Percentiles rank a stretch among this genome's conserved stretches.
phyloP scores from a whole-genome alignment of 2,329 filamentous ascomycete species.

The Aureobasidium sp. region DNA sequence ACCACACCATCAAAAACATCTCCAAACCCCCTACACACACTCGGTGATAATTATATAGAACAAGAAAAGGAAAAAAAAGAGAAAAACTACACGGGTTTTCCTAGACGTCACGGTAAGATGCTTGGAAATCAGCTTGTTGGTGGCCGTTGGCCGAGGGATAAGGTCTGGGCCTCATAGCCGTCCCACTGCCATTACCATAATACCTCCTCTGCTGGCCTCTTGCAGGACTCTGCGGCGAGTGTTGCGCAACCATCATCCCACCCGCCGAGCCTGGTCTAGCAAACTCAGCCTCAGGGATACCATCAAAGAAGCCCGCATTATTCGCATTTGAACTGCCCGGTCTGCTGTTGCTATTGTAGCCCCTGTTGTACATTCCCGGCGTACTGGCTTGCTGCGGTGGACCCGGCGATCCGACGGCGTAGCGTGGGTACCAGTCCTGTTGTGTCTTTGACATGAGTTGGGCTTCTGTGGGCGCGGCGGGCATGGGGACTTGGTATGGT shows the following conservation, averaged over 20 bases:
- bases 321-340: background rate
- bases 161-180: conserved; percentile 1
- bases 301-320: background rate
- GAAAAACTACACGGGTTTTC: background rate
- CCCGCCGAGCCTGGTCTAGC: background rate
- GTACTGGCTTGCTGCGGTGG: conserved; percentile 6
- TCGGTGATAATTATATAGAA: background rate
- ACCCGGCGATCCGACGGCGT: background rate
- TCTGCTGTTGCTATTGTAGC: background rate
- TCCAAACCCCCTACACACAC: background rate
- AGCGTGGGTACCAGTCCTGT: conserved; percentile 1
- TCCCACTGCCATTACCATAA: background rate
- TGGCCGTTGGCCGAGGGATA: background rate
- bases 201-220: background rate
- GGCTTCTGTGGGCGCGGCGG: background rate
- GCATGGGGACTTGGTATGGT: conserved; percentile 6
- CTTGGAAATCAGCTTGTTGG: background rate
- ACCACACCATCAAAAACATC: background rate
- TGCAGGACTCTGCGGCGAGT: background rate
- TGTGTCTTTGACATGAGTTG: background rate
- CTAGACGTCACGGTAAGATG: background rate
- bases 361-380: background rate
- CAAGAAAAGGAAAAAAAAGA: background rate
- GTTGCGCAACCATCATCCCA: background rate
- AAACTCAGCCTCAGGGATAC: background rate